Percentiles rank a stretch among this genome's conserved stretches.
These are phyloP conservation scores for Gigaspora rosea DNA, from an alignment of 192 early-diverging fungal species.

Conservation along the genomic window DNA sequence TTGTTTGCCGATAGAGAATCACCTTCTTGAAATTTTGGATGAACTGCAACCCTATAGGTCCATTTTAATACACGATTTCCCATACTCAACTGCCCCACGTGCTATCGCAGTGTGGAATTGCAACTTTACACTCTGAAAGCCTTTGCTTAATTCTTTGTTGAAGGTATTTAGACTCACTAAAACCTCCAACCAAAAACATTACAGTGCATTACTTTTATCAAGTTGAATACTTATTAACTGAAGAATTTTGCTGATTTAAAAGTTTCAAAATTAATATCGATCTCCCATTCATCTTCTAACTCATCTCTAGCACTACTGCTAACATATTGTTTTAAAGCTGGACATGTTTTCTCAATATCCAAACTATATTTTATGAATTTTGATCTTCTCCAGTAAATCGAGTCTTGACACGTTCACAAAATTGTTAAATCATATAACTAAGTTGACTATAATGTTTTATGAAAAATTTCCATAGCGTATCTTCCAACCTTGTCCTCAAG, in stretches of 20 bases:
- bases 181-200: too few relatives aligned
- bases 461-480: too few relatives aligned
- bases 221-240: neutral
- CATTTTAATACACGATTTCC: neutral
- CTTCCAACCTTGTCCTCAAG: neutral
- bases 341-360: slow-evolving; percentile 1
- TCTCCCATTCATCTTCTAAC: neutral
- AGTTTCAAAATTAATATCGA: neutral
- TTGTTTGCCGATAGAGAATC: slow-evolving; percentile 19
- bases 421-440: neutral
- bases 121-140: neutral
- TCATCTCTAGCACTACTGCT: neutral
- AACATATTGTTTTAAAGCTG: neutral
- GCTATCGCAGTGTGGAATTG: slow-evolving; percentile 1
- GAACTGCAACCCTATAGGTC: neutral
- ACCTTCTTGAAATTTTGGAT: neutral
- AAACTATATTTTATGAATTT: neutral
- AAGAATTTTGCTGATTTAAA: slow-evolving; percentile 12
- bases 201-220: neutral
- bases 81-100: slow-evolving; percentile 3
- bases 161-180: too few relatives aligned
- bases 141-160: neutral
- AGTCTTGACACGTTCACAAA: neutral
- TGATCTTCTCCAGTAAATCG: neutral
- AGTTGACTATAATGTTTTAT: too few relatives aligned